phyloP scores from a whole-genome alignment of 2,329 filamentous ascomycete genomes.

The Aureobasidium sp. region DNA sequence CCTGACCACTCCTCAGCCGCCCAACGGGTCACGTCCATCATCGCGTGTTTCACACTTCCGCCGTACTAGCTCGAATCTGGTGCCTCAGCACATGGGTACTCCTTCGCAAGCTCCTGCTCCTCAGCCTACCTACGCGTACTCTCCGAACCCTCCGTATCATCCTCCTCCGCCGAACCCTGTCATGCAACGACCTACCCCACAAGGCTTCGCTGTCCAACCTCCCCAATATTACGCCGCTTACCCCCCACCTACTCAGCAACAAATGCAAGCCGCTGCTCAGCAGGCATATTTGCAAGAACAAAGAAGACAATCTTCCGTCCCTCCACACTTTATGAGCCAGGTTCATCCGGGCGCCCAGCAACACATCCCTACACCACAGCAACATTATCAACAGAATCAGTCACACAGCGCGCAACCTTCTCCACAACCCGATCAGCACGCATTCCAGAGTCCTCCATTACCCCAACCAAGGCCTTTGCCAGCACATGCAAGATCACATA shows the following conservation, averaged over 20 bases:
- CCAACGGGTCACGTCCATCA: constrained; percentile 64
- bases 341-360: constrained; percentile 12
- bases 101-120: constrained; percentile 52
- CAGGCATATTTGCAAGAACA: constrained; percentile 71
- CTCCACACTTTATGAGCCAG: constrained; percentile 50
- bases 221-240: constrained; percentile 21
- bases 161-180: constrained; percentile 34
- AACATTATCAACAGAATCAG: constrained; percentile 42
- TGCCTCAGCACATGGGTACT: constrained; percentile 45
- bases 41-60: constrained; percentile 70
- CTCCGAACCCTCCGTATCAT: constrained; percentile 79
- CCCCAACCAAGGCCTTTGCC: constrained; percentile 59
- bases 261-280: constrained; percentile 39
- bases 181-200: constrained; percentile 36
- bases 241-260: constrained; percentile 35
- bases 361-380: constrained; percentile 61
- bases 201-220: constrained; percentile 19
- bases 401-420: constrained; percentile 44
- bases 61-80: constrained; percentile 66
- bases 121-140: constrained; percentile 63
- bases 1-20: constrained; percentile 75
- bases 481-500: constrained; percentile 61
- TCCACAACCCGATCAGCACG: constrained; percentile 47
- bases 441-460: constrained; percentile 46
- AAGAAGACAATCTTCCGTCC: constrained; percentile 60